These are phyloP conservation scores for Saturnispora silvae DNA, from an alignment of 805 yeast genomes.

Conservation along the genomic window DNA sequence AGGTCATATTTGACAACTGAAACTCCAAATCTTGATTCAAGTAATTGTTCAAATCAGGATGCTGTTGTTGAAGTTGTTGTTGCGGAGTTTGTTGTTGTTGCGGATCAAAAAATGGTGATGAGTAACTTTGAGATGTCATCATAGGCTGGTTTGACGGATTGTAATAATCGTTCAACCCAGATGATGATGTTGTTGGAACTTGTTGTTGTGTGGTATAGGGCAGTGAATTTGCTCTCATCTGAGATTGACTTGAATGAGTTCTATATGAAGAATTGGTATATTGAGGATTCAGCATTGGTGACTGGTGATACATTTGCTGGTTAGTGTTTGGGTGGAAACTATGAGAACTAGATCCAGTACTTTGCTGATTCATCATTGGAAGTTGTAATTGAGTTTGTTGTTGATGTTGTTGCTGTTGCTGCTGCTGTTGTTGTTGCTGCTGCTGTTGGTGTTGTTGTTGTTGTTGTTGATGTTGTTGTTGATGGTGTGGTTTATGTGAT, in stretches of 20 bases:
- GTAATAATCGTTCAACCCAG: constrained; percentile 7
- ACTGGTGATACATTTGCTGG: constrained; percentile 2
- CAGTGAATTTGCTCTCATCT: constrained; percentile 4
- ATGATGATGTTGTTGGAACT: not conserved
- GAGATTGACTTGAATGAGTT: constrained; percentile 5
- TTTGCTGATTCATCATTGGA: constrained; percentile 9
- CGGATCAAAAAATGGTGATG: constrained; percentile 4
- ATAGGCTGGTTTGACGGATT: constrained; percentile 5
- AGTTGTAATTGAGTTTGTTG: constrained; percentile 7
- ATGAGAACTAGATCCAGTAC: constrained; percentile 4
- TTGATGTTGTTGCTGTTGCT: constrained; percentile 1
- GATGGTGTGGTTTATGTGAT: constrained; percentile 6
- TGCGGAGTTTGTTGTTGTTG: not conserved
- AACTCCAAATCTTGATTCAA: constrained; percentile 16
- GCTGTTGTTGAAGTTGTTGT: constrained; percentile 1
- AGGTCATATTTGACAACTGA: constrained; percentile 13
- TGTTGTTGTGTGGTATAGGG: constrained; percentile 1
- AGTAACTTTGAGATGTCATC: constrained; percentile 8
- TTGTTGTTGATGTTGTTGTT: not conserved
- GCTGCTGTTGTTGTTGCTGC: not conserved
- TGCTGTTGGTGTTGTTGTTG: not conserved
- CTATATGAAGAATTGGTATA: constrained; percentile 5
- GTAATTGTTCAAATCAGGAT: constrained; percentile 10
- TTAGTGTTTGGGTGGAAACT: constrained; percentile 1
- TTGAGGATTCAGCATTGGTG: constrained; percentile 7